These are phyloP conservation scores for Trichophyton simii DNA, from an alignment of 2,329 filamentous ascomycete genomes.

Conservation along the genomic window DNA sequence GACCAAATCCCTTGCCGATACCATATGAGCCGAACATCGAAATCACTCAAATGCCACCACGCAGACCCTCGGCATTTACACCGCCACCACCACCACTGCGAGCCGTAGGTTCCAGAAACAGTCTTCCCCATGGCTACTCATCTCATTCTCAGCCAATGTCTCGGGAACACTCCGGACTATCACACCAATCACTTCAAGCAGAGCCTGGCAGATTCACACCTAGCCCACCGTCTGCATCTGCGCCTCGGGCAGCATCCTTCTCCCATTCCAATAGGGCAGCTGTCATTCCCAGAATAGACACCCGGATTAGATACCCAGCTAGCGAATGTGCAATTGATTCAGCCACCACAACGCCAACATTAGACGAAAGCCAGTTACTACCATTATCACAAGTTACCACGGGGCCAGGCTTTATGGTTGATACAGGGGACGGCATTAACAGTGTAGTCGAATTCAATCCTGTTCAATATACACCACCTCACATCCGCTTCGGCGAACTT, in stretches of 20 bases:
- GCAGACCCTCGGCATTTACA: slow-evolving; percentile 9
- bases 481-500: slow-evolving; percentile 18
- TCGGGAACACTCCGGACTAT: slow-evolving; percentile 19
- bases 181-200: slow-evolving; percentile 16
- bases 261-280: neutral
- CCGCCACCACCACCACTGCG: neutral
- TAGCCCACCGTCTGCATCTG: neutral
- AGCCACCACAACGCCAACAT: slow-evolving; percentile 8
- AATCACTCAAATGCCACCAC: slow-evolving; percentile 19
- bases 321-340: slow-evolving; percentile 9
- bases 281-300: slow-evolving; percentile 5
- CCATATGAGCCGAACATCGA: slow-evolving; percentile 26
- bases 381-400: slow-evolving; percentile 16
- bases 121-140: slow-evolving; percentile 17
- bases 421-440: slow-evolving; percentile 13
- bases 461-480: slow-evolving; percentile 9
- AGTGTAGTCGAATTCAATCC: slow-evolving; percentile 12
- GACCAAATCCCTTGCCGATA: slow-evolving; percentile 15
- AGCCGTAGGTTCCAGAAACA: slow-evolving; percentile 1
- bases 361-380: slow-evolving; percentile 11
- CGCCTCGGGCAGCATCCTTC: slow-evolving; percentile 4
- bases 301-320: slow-evolving; percentile 4
- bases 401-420: slow-evolving; percentile 19
- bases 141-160: slow-evolving; percentile 22
- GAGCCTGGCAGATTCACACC: slow-evolving; percentile 12